phyloP scores from a whole-genome alignment of 2,329 filamentous ascomycete genomes.

The Diaporthe citrichinensis region DNA sequence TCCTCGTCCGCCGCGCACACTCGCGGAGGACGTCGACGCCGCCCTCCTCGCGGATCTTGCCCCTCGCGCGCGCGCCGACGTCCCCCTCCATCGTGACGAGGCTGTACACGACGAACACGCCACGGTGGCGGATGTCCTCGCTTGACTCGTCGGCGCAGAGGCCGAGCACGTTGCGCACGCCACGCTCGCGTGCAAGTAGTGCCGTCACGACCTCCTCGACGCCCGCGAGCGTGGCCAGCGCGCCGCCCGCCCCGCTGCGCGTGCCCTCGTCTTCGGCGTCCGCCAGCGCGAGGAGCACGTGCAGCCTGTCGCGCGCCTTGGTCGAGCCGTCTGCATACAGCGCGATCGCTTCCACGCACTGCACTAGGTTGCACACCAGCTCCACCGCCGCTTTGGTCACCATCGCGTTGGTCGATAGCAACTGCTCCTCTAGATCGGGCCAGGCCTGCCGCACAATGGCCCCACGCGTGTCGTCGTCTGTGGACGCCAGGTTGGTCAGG shows the following conservation, averaged over 20 bases:
- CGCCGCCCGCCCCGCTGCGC: constrained; percentile 87
- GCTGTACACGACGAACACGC: constrained; percentile 82
- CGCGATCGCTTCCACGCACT: constrained; percentile 74
- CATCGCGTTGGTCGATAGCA: constrained; percentile 81
- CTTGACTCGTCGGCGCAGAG: constrained; percentile 79
- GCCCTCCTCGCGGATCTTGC: constrained; percentile 72
- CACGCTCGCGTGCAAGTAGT: constrained; percentile 79
- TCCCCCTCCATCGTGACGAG: constrained; percentile 77
- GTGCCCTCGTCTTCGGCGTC: constrained; percentile 88
- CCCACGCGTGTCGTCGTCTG: constrained; percentile 75
- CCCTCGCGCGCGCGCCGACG: constrained; percentile 71
- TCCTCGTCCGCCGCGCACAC: constrained; percentile 77
- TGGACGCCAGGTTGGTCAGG: constrained; percentile 91
- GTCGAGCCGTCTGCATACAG: constrained; percentile 78
- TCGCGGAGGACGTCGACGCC: constrained; percentile 79
- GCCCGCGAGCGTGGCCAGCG: constrained; percentile 85
- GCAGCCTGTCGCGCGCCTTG: constrained; percentile 80
- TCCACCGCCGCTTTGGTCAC: constrained; percentile 89
- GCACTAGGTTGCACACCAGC: constrained; percentile 91
- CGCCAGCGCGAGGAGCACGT: constrained; percentile 88
- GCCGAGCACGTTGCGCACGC: constrained; percentile 82
- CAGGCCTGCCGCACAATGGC: constrained; percentile 82
- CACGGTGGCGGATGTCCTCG: constrained; percentile 78
- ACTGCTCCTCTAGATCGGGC: constrained; percentile 83
- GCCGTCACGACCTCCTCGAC: constrained; percentile 81